Percentiles rank a stretch among this genome's conserved stretches.
Evolutionary conservation across 768 basidiomycete species (phyloP).

Genomic region (Suillus decipiens): DNA sequence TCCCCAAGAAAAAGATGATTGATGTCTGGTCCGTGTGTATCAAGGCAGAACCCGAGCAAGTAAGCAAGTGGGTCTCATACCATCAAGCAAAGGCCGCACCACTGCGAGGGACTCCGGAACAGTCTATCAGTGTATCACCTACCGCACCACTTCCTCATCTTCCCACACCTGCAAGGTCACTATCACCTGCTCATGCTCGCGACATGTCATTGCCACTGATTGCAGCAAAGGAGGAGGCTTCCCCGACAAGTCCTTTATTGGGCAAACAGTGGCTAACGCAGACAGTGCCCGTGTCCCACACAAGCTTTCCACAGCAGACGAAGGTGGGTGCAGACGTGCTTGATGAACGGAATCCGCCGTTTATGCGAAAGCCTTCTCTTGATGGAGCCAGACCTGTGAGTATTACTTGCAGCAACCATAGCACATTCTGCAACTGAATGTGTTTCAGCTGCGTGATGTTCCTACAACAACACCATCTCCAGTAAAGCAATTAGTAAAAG

Average conservation of each 20-base stretch:
- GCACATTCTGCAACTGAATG: not conserved
- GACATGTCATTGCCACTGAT: slow-evolving; percentile 31
- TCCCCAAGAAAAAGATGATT: slow-evolving; percentile 25
- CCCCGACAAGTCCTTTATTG: not conserved
- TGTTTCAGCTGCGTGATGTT: slow-evolving; percentile 1
- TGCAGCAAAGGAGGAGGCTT: slow-evolving; percentile 29
- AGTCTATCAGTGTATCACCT: slow-evolving; percentile 21
- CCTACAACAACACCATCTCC: not conserved
- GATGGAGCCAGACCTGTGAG: slow-evolving; percentile 2
- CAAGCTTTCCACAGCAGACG: not conserved
- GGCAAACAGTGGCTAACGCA: not conserved
- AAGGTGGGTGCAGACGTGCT: not conserved
- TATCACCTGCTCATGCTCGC: slow-evolving; percentile 20
- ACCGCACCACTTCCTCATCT: slow-evolving; percentile 23
- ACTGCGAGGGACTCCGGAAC: not conserved
- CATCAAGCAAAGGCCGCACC: slow-evolving; percentile 25
- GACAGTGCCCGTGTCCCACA: not conserved
- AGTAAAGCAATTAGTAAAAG: slow-evolving; percentile 11
- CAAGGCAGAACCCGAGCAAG: slow-evolving; percentile 20
- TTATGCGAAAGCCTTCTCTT: not conserved
- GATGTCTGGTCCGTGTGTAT: slow-evolving; percentile 29
- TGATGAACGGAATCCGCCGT: slow-evolving; percentile 4
- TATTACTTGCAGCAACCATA: not conserved
- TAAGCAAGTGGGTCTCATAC: slow-evolving; percentile 29
- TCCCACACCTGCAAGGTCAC: slow-evolving; percentile 30